Conservation (phyloP, 768 basidiomycete genomes). For the Sporobolomyces phaffii region DNA sequence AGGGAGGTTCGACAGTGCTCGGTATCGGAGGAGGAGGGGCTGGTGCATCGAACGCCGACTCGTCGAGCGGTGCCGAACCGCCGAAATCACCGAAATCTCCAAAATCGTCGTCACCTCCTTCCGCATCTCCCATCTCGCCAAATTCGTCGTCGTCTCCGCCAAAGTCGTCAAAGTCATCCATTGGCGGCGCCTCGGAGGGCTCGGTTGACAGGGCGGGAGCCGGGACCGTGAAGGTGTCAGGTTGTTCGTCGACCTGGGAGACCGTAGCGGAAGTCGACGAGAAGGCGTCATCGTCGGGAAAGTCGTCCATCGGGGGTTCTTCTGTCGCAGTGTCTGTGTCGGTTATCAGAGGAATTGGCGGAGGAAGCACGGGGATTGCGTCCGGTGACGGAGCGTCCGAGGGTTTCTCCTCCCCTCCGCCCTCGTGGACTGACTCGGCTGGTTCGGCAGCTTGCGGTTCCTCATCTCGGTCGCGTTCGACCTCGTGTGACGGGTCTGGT, state of each 20-base stretch:
- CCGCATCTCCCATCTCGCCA: constrained; percentile 17
- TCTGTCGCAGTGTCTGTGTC: neutral
- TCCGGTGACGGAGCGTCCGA: neutral
- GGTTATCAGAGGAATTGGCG: neutral
- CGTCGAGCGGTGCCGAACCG: constrained; percentile 17
- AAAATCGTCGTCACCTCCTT: constrained; percentile 24
- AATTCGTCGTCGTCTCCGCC: constrained; percentile 24
- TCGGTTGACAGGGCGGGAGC: neutral
- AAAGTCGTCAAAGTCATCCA: constrained; percentile 35
- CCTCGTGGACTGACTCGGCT: neutral
- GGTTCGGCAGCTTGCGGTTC: neutral
- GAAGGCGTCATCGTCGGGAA: neutral
- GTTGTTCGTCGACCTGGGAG: neutral
- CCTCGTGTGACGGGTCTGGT: no score
- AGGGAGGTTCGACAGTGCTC: neutral
- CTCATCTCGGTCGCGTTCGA: neutral
- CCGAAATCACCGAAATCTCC: constrained; percentile 37
- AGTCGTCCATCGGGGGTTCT: constrained; percentile 17
- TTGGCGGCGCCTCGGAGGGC: constrained; percentile 12
- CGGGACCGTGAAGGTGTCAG: neutral
- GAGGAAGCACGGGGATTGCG: neutral
- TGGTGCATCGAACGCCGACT: constrained; percentile 12
- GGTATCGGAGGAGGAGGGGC: neutral
- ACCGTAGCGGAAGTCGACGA: neutral
- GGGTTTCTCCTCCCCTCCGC: neutral